phyloP scores from a whole-genome alignment of 176 grass and related monocot species.

The Avena eriantha region DNA sequence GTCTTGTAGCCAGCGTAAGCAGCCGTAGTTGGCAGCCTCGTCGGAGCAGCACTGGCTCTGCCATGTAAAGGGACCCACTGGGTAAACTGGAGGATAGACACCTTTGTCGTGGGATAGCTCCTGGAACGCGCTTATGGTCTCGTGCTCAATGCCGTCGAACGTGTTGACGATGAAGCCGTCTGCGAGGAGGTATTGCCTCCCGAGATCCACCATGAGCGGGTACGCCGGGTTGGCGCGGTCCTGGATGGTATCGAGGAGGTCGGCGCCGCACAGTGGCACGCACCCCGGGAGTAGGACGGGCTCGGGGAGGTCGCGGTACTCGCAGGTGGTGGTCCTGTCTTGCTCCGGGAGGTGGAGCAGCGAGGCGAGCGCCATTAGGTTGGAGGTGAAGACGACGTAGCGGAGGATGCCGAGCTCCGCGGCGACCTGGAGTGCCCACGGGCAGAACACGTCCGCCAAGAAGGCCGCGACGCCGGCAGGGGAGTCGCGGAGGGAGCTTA shows the following conservation, averaged over 20 bases:
- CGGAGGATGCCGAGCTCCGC: slow-evolving; percentile 50
- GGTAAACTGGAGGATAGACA: slow-evolving; percentile 46
- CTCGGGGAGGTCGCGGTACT: slow-evolving; percentile 56
- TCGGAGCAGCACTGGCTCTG: not conserved
- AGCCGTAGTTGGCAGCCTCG: not conserved
- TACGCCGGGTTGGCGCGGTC: slow-evolving; percentile 36
- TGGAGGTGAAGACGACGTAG: slow-evolving; percentile 53
- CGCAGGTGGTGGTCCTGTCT: slow-evolving; percentile 43
- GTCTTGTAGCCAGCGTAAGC: slow-evolving; percentile 66
- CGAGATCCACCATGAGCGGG: slow-evolving; percentile 25
- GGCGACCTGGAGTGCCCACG: slow-evolving; percentile 30
- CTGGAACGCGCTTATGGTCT: slow-evolving; percentile 28
- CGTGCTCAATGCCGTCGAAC: slow-evolving; percentile 54
- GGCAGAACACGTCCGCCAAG: slow-evolving; percentile 47
- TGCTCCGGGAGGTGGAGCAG: slow-evolving; percentile 40
- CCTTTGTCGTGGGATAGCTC: slow-evolving; percentile 27
- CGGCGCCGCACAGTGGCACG: slow-evolving; percentile 52
- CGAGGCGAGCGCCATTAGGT: slow-evolving; percentile 29
- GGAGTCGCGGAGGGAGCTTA: slow-evolving; percentile 24
- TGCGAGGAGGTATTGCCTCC: not conserved
- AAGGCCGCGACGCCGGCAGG: slow-evolving; percentile 40
- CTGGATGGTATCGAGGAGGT: slow-evolving; percentile 39
- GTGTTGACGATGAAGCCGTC: slow-evolving; percentile 57
- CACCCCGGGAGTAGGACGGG: slow-evolving; percentile 60
- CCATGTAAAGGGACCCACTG: slow-evolving; percentile 51